Evolutionary conservation across 805 yeast genomes (phyloP).

Genomic region (Suhomyces emberorum): DNA sequence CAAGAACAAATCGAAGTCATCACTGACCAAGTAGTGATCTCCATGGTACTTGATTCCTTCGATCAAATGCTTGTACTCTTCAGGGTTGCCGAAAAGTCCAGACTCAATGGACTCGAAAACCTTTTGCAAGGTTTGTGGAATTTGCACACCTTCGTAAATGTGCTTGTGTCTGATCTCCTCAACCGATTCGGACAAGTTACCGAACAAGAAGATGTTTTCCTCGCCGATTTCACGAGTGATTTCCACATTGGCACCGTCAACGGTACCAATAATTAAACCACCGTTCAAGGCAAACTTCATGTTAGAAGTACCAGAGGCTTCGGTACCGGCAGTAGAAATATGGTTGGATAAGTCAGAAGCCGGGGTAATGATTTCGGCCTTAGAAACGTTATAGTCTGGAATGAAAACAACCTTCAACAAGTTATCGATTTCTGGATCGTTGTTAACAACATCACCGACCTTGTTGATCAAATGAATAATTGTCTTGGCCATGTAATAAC

Average conservation of each 20-base stretch:
- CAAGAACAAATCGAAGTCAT: constrained; percentile 84
- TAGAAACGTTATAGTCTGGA: constrained; percentile 91
- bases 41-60: constrained; percentile 72
- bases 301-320: constrained; percentile 93
- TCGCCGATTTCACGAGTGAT: constrained; percentile 92
- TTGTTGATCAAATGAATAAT: constrained; percentile 82
- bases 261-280: constrained; percentile 91
- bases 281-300: constrained; percentile 95
- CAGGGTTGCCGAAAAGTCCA: constrained; percentile 69
- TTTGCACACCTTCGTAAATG: constrained; percentile 51
- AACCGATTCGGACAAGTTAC: constrained; percentile 85
- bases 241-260: constrained; percentile 96
- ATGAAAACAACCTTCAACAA: constrained; percentile 81
- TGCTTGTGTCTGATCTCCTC: constrained; percentile 81
- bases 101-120: constrained; percentile 67
- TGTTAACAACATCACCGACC: constrained; percentile 77
- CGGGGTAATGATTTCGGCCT: constrained; percentile 87
- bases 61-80: constrained; percentile 63
- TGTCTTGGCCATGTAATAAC: constrained; percentile 90
- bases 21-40: constrained; percentile 82
- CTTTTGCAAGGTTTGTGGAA: constrained; percentile 56
- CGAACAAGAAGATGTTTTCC: constrained; percentile 87
- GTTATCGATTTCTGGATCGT: constrained; percentile 70
- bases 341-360: constrained; percentile 91
- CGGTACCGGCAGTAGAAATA: constrained; percentile 96